These are phyloP conservation scores for Chloris gayana DNA, from an alignment of 176 grass and related monocot species.

Conservation along the genomic window DNA sequence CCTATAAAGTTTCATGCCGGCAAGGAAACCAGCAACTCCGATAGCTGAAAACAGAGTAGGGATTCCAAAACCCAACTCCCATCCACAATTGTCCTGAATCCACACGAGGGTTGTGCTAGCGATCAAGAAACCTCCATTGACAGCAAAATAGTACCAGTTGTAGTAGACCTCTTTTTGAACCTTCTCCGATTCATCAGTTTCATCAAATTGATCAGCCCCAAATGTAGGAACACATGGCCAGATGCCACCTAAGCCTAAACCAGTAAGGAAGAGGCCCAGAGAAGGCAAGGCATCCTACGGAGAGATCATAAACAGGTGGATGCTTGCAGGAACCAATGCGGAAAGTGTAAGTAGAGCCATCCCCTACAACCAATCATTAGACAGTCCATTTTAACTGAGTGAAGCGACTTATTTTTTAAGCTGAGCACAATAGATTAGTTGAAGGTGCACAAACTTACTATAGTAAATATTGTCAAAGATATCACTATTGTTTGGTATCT, in stretches of 20 bases:
- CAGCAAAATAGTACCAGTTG: conserved; percentile 45
- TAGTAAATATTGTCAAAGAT: conserved; percentile 43
- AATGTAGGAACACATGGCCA: conserved; percentile 68
- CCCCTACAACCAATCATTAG: conserved; percentile 19
- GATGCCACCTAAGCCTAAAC: conserved; percentile 62
- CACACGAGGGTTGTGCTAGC: conserved; percentile 26
- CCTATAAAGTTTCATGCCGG: conserved; percentile 30
- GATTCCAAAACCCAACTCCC: conserved; percentile 49
- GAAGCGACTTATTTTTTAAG: too few species aligned
- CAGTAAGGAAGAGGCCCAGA: conserved; percentile 60
- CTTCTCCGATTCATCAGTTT: conserved; percentile 41
- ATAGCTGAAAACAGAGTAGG: conserved; percentile 32
- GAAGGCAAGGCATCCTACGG: conserved; percentile 39
- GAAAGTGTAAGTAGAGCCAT: conserved; percentile 49
- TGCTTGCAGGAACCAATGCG: conserved; percentile 20
- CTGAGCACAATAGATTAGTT: too few species aligned
- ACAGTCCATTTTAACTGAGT: background rate
- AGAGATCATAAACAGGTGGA: background rate
- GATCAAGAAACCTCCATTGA: conserved; percentile 35
- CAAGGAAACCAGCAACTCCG: conserved; percentile 36
- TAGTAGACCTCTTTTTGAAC: conserved; percentile 49
- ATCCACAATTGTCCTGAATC: conserved; percentile 49
- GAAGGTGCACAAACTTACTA: conserved; percentile 40
- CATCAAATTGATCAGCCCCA: conserved; percentile 76
- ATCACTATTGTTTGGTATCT: conserved; percentile 55